These are phyloP conservation scores for Chaetomium strumarium DNA, from an alignment of 2,329 filamentous ascomycete genomes.

Conservation along the genomic window DNA sequence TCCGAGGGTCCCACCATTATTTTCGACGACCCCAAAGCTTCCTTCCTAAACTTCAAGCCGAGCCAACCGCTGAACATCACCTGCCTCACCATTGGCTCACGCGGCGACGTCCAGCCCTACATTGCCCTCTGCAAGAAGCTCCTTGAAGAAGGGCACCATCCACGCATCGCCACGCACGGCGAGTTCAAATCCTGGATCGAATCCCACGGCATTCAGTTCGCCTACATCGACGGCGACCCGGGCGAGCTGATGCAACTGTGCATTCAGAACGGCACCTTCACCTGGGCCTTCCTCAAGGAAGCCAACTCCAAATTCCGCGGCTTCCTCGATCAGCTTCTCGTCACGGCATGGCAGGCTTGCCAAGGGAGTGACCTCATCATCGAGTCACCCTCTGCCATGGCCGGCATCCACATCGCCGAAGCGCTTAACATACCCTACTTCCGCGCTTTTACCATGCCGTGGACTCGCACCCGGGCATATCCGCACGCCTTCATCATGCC, in stretches of 20 bases:
- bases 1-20: constrained; percentile 66
- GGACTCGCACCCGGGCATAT: constrained; percentile 92
- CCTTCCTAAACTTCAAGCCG: constrained; percentile 88
- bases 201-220: constrained; percentile 90
- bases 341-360: constrained; percentile 76
- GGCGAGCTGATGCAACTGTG: constrained; percentile 93
- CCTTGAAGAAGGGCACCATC: constrained; percentile 77
- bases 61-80: constrained; percentile 73
- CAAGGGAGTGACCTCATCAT: constrained; percentile 85
- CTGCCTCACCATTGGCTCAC: constrained; percentile 90
- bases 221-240: constrained; percentile 81
- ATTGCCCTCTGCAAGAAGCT: constrained; percentile 93
- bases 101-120: constrained; percentile 95
- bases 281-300: constrained; percentile 80
- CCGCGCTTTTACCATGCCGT: constrained; percentile 96
- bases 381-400: constrained; percentile 95
- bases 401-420: constrained; percentile 94
- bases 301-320: constrained; percentile 81
- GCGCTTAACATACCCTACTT: constrained; percentile 91
- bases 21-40: constrained; percentile 84
- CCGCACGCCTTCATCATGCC: constrained; percentile 94
- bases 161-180: constrained; percentile 82
- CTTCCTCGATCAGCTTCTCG: constrained; percentile 89
- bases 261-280: constrained; percentile 96
- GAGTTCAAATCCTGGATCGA: constrained; percentile 89